Evolutionary conservation across 2,329 filamentous ascomycete species (phyloP), one percentile per base, ranked within the genome.

Genomic region (Trichophyton equinum): DNA sequence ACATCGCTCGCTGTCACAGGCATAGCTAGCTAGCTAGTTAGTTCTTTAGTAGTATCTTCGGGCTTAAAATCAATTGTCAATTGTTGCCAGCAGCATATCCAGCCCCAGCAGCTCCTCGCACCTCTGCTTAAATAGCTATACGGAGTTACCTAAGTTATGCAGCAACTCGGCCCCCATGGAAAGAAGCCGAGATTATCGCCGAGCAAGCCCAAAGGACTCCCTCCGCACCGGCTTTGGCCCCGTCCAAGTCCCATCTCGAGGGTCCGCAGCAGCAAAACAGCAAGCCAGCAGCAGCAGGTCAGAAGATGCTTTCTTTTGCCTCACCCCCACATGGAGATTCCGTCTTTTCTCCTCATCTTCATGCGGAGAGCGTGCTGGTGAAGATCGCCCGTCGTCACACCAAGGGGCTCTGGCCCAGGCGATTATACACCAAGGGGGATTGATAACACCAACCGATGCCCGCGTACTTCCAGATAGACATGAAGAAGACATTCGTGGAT

Each of bases 1-100:
- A 65, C 59, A 20, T 63, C 62, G 30, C 38, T 22, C n/a, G 60
- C 57, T 42, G 53, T 62, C 57, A 62, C 46, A 15, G 30, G 42
- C 64, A 64, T 64, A 6, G 49, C 58, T 53, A 25, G 49, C 58
- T 53, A 25, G 18, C 22, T 22, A 22, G 22, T 2, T 22, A 22
- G 22, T 15, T 36, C 13, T 36, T 13, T 2, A 36, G 11, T 13
- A 36, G 4, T 36, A 1, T 13, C 4, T 36, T 36, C 9, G 2
- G 9, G 9, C 18, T 47, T 4, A 18, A 18, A 11, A 8, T 47
- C 44, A 47, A 22, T 47, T 47, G 20, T 30, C 6, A 11, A 33
- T 6, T 53, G 6, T n/a, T 1, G 13, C n/a, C 7, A 30, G 22
- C 49, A 44, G 40, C 15, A n/a, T 44, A 3, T 15, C 4, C 40